Conservation (phyloP, 2,329 filamentous ascomycete genomes). For the Fusarium sp. region DNA sequence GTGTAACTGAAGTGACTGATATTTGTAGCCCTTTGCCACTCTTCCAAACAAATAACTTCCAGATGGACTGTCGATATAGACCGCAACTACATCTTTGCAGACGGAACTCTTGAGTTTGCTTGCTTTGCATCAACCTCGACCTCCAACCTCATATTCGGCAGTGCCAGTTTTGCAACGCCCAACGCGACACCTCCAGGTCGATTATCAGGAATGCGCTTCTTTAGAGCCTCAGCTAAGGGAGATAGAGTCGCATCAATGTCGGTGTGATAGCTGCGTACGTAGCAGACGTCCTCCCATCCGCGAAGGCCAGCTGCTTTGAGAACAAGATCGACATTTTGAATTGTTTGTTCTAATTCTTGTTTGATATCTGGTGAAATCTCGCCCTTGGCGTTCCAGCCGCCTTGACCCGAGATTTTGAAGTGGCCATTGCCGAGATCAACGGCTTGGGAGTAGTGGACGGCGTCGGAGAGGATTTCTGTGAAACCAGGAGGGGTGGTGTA, state of each 20-base stretch:
- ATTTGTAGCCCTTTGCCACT: neutral
- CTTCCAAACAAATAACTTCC: neutral
- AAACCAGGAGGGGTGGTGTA: slow-evolving; percentile 22
- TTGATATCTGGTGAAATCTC: slow-evolving; percentile 29
- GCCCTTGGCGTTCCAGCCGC: slow-evolving; percentile 39
- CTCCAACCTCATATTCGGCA: slow-evolving; percentile 41
- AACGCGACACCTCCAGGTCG: slow-evolving; percentile 21
- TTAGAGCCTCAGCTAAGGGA: slow-evolving; percentile 17
- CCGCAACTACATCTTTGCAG: neutral
- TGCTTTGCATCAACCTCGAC: slow-evolving; percentile 43
- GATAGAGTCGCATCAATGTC: slow-evolving; percentile 37
- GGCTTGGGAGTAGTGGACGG: slow-evolving; percentile 45
- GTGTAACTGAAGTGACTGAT: no score
- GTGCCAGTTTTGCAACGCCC: slow-evolving; percentile 31
- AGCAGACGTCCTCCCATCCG: slow-evolving; percentile 49
- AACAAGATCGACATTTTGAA: slow-evolving; percentile 45
- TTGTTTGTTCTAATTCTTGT: slow-evolving; percentile 32
- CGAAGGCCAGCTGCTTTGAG: slow-evolving; percentile 43
- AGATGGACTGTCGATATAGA: neutral
- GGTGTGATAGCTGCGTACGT: slow-evolving; percentile 44
- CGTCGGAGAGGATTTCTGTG: slow-evolving; percentile 9
- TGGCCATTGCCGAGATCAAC: slow-evolving; percentile 42
- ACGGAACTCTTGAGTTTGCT: neutral
- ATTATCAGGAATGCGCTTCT: slow-evolving; percentile 30
- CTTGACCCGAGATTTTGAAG: slow-evolving; percentile 47